Conservation (phyloP, 2,329 filamentous ascomycete genomes). For the Microsporum ferrugineum region DNA sequence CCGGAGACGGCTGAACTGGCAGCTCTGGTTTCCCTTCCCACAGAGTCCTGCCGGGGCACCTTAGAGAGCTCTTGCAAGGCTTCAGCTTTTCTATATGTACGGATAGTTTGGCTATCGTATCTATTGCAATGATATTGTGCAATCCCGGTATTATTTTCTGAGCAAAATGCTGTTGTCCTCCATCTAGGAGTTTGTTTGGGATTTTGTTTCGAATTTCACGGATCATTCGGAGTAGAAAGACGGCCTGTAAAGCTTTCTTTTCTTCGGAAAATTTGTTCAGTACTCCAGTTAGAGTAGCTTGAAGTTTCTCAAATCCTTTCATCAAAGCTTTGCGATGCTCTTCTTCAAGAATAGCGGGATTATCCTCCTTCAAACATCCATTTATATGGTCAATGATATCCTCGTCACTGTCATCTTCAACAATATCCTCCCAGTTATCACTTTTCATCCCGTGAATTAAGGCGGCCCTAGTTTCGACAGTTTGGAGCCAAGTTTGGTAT, state of each 20-base stretch:
- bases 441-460: slow-evolving; percentile 27
- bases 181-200: slow-evolving; percentile 40
- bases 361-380: slow-evolving; percentile 55
- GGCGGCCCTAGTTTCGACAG: slow-evolving; percentile 45
- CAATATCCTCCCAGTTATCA: slow-evolving; percentile 27
- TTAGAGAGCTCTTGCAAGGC: slow-evolving; percentile 33
- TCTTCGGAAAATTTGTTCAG: slow-evolving; percentile 38
- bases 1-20: slow-evolving; percentile 67
- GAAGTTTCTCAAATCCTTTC: slow-evolving; percentile 47
- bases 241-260: slow-evolving; percentile 38
- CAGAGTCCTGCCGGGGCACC: slow-evolving; percentile 51
- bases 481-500: slow-evolving; percentile 63
- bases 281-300: slow-evolving; percentile 31
- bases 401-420: slow-evolving; percentile 31
- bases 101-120: slow-evolving; percentile 36
- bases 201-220: slow-evolving; percentile 61
- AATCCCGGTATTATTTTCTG: slow-evolving; percentile 51
- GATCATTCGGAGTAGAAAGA: slow-evolving; percentile 60
- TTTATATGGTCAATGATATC: slow-evolving; percentile 27
- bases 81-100: slow-evolving; percentile 33
- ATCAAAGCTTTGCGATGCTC: slow-evolving; percentile 47
- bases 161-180: slow-evolving; percentile 40
- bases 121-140: slow-evolving; percentile 49
- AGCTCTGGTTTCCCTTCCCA: slow-evolving; percentile 72
- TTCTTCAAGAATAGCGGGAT: slow-evolving; percentile 53